Conservation (phyloP, 2,329 filamentous ascomycete species). For the Trichoderma sp. region DNA sequence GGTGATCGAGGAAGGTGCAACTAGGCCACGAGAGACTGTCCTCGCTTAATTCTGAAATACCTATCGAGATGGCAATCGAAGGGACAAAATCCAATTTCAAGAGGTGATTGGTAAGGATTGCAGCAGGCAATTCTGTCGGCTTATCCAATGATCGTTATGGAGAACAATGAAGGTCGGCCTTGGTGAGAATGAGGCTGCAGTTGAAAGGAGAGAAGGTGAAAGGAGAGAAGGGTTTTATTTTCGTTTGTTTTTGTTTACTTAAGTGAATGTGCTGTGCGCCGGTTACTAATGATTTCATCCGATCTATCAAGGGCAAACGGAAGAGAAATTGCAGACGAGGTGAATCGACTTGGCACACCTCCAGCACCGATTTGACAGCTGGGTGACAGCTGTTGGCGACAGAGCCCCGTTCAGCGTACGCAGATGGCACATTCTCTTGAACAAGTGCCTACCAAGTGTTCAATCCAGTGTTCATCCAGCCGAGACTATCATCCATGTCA, state of each 20-base stretch:
- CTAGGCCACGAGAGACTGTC: background rate
- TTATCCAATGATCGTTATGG: background rate
- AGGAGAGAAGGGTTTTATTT: background rate
- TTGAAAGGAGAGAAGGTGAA: background rate
- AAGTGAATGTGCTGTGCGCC: background rate
- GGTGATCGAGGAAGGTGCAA: background rate
- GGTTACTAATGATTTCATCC: background rate
- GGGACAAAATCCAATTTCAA: background rate
- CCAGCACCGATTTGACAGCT: background rate
- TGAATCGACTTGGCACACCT: background rate
- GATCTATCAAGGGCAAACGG: background rate
- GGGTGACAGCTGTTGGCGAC: conserved; percentile 2
- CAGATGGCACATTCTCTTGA: background rate
- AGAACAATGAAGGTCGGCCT: background rate
- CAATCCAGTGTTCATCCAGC: too few species aligned
- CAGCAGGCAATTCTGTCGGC: background rate
- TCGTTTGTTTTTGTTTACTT: background rate
- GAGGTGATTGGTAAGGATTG: background rate
- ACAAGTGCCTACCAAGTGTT: background rate
- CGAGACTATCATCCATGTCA: background rate
- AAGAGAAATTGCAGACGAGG: background rate
- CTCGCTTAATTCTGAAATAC: background rate
- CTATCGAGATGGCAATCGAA: background rate
- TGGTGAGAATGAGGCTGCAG: background rate
- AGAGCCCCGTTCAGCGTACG: background rate